These are phyloP conservation scores for Hemisphaericaspora nanyangensis DNA, from an alignment of 805 yeast genomes.

Conservation along the genomic window DNA sequence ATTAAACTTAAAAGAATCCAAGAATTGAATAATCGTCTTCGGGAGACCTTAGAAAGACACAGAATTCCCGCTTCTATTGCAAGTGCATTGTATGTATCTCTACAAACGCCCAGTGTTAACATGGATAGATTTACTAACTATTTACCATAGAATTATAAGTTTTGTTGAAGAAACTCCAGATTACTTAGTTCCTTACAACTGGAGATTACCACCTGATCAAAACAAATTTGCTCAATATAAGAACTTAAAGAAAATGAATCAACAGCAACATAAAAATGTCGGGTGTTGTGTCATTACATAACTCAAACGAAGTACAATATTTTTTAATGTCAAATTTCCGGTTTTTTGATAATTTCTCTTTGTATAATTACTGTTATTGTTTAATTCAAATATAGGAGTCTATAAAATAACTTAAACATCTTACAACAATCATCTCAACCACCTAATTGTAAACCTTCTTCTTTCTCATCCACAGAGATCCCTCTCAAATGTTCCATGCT, in stretches of 20 bases:
- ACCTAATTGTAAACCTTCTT: constrained; percentile 45
- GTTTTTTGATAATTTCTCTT: background rate
- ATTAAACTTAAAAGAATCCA: constrained; percentile 59
- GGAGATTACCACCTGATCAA: constrained; percentile 34
- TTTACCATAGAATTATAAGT: constrained; percentile 36
- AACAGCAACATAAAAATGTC: constrained; percentile 1
- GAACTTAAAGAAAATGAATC: constrained; percentile 8
- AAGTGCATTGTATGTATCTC: constrained; percentile 37
- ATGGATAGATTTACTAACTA: background rate
- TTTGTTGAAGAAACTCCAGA: constrained; percentile 44
- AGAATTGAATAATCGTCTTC: constrained; percentile 52
- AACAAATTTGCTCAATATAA: constrained; percentile 31
- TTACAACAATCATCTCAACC: constrained; percentile 13
- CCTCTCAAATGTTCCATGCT: constrained; percentile 39
- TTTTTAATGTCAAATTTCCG: constrained; percentile 5
- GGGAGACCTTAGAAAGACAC: constrained; percentile 48
- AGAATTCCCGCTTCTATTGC: constrained; percentile 66
- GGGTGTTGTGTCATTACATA: constrained; percentile 30
- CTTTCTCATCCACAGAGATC: constrained; percentile 44
- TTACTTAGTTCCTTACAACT: constrained; percentile 42
- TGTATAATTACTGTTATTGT: background rate
- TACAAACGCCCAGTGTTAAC: too few species aligned
- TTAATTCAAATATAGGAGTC: too few species aligned
- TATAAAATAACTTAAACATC: background rate
- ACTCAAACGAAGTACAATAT: too few species aligned